Evolutionary conservation across 768 basidiomycete species (phyloP).

Genomic region (Tulasnella sp.): DNA sequence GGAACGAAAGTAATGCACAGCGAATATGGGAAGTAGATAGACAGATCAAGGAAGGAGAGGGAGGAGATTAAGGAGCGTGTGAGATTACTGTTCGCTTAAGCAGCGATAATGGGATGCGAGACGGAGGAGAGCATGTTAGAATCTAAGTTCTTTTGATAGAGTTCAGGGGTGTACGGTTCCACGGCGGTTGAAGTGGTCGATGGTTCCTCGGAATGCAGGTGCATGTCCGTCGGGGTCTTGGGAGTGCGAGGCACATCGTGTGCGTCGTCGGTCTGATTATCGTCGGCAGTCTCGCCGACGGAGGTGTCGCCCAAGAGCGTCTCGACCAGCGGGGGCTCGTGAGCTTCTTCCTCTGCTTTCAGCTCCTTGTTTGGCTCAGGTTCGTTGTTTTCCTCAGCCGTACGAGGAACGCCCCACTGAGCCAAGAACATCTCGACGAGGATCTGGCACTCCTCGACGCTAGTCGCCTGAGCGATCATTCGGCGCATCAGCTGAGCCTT

Average conservation of each 20-base stretch:
- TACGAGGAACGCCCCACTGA: constrained; percentile 39
- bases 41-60: neutral
- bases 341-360: neutral
- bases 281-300: neutral
- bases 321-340: constrained; percentile 13
- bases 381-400: constrained; percentile 16
- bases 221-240: neutral
- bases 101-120: neutral
- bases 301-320: constrained; percentile 12
- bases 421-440: constrained; percentile 74
- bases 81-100: neutral
- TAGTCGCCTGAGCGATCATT: constrained; percentile 54
- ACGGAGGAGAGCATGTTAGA: neutral
- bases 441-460: constrained; percentile 72
- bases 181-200: neutral
- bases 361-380: neutral
- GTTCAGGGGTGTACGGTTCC: neutral
- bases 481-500: constrained; percentile 53
- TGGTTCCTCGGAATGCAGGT: neutral
- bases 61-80: neutral
- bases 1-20: neutral
- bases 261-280: constrained; percentile 9
- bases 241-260: constrained; percentile 1
- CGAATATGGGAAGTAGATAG: neutral
- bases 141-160: neutral